Evolutionary conservation across 345 rosid genomes (phyloP).

Genomic region (Populus davidiana): DNA sequence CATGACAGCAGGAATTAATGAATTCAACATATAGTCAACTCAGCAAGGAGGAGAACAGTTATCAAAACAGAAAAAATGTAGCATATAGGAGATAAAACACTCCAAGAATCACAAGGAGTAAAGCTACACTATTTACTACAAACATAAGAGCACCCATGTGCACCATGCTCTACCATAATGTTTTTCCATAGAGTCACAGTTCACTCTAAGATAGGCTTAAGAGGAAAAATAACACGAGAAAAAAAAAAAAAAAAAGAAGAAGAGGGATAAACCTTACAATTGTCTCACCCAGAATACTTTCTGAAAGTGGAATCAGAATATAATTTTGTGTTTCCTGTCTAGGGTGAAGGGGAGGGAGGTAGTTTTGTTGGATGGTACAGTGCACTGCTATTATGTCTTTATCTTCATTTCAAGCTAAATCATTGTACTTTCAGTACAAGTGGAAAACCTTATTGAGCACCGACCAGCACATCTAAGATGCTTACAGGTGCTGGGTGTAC

Average conservation of each 20-base stretch:
- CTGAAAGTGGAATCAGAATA: background rate
- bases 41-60: background rate
- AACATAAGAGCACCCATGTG: background rate
- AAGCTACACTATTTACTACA: background rate
- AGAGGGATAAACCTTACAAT: background rate
- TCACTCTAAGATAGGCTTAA: background rate
- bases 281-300: background rate
- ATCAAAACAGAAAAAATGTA: background rate
- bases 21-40: background rate
- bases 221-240: background rate
- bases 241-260: too few relatives aligned
- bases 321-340: background rate
- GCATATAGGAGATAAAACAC: background rate
- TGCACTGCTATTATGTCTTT: background rate
- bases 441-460: too few relatives aligned
- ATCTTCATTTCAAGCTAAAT: background rate
- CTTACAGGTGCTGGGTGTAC: background rate
- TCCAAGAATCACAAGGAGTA: background rate
- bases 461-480: background rate
- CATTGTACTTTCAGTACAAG: too few relatives aligned
- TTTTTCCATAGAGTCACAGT: background rate
- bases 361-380: background rate
- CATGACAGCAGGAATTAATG: background rate
- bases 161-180: background rate
- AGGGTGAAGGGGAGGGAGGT: background rate